Evolutionary conservation across 208 protist genomes (phyloP), one percentile per base, ranked within the genome.

Genomic region (Naegleria fowleri): DNA sequence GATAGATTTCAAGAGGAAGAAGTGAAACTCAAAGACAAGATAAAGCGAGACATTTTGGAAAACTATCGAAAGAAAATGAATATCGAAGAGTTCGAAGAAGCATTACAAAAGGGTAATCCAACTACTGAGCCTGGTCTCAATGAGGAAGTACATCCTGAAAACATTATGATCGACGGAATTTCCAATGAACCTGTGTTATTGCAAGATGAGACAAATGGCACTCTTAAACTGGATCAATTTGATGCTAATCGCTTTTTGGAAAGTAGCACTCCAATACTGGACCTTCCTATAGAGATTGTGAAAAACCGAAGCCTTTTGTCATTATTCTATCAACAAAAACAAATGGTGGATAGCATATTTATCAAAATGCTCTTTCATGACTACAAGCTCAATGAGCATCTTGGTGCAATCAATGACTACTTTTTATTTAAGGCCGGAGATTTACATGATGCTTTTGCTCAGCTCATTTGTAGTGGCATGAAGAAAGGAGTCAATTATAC

Each of bases 1-100:
- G 67, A 79, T 79, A 79, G 29, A 79, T 79, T 79, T 79, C 67
- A 79, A 79, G 29, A 79, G n/a, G 67, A 79, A 9, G 67, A 79
- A 33, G 36, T 9, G 4, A 36, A 79, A 79, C 9, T 79, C 19
- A 25, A 33, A 79, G 67, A 79, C 9, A 79, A 79, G n/a, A 36
- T 79, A 36, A 79, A 79, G 9, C 13, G n/a, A 36, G 29, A 79
- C 6, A 79, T 79, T 33, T 36, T 79, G 16, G 67, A 79, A 7
- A n/a, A 36, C 19, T 79, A 79, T n/a, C 0, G 29, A 79, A 79
- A 79, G 67, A 79, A 79, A 79, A 79, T 79, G 67, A 36, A 36
- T 7, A 33, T 79, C 9, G 3, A 25, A 36, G 6, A 36, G 6
- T 36, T 36, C 2, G 67, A 79, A 33, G 25, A 79, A 13, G n/a